Conservation (phyloP, 176 grass and related monocot genomes). For the Carex parvula region DNA sequence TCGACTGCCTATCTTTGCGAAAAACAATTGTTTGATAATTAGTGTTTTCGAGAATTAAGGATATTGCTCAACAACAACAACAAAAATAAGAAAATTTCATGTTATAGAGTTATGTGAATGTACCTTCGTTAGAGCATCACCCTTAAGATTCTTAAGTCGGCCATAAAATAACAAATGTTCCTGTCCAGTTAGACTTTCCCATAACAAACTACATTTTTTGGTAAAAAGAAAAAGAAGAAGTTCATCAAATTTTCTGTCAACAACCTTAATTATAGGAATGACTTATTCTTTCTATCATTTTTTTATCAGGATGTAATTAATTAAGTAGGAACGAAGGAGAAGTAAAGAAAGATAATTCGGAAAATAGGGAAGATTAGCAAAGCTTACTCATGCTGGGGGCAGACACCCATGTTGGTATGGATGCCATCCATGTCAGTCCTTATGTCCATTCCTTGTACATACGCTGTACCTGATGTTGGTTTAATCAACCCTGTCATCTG, state of each 20-base stretch:
- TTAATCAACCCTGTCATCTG: conserved; percentile 70
- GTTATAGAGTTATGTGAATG: neutral
- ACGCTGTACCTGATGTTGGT: conserved; percentile 67
- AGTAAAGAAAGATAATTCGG: neutral
- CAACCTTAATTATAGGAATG: neutral
- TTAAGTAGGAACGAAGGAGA: neutral
- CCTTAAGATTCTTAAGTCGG: conserved; percentile 73
- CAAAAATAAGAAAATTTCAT: neutral
- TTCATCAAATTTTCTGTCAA: neutral
- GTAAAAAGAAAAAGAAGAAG: neutral
- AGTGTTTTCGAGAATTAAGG: neutral
- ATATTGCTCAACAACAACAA: neutral
- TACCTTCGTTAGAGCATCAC: conserved; percentile 27
- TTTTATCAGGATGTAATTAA: neutral
- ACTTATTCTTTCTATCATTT: neutral
- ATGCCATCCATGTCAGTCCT: conserved; percentile 64
- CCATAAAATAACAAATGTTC: conserved; percentile 89
- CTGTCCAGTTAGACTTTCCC: conserved; percentile 70
- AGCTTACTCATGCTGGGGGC: conserved; percentile 84
- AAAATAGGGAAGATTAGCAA: neutral
- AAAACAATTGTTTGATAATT: neutral
- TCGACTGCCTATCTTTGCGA: neutral
- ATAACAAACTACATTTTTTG: conserved; percentile 57
- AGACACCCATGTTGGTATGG: conserved; percentile 73
- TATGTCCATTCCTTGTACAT: conserved; percentile 76